These are phyloP conservation scores for Boehmeria nivea DNA, from an alignment of 306 rosid species.

Conservation along the genomic window DNA sequence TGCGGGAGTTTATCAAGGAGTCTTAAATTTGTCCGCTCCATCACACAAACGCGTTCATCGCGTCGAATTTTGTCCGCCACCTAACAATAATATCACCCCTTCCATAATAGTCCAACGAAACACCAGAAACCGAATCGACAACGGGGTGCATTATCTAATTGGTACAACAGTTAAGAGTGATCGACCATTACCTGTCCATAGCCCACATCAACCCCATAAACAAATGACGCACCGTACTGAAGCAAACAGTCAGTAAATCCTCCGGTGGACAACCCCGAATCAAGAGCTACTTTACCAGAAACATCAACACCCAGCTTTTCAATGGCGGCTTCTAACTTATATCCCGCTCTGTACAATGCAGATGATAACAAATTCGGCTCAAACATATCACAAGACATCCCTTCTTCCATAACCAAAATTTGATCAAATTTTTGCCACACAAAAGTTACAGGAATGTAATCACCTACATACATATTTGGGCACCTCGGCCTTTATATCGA, in stretches of 20 bases:
- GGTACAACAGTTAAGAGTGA: too few relatives aligned
- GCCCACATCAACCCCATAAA: constrained; percentile 92
- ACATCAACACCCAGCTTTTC: constrained; percentile 69
- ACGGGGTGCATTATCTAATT: too few relatives aligned
- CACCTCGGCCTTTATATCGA: constrained; percentile 76
- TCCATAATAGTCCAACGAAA: neutral
- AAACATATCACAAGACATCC: too few relatives aligned
- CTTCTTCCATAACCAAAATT: neutral
- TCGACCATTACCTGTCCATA: constrained; percentile 73
- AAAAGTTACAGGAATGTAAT: constrained; percentile 26
- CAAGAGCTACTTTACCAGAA: constrained; percentile 81
- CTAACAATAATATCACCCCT: constrained; percentile 28
- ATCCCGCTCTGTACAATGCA: constrained; percentile 64
- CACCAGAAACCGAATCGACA: neutral
- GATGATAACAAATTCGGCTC: neutral
- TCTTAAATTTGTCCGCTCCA: constrained; percentile 86
- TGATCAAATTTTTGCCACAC: neutral
- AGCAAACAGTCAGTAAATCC: constrained; percentile 95
- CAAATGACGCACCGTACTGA: constrained; percentile 84
- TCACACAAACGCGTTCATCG: constrained; percentile 73
- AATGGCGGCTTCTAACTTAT: constrained; percentile 91
- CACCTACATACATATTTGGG: constrained; percentile 99
- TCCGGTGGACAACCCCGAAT: constrained; percentile 92
- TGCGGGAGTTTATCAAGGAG: constrained; percentile 78
- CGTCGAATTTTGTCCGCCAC: constrained; percentile 83